phyloP scores from a whole-genome alignment of 2,329 filamentous ascomycete genomes.

The Xylaria sp. region DNA sequence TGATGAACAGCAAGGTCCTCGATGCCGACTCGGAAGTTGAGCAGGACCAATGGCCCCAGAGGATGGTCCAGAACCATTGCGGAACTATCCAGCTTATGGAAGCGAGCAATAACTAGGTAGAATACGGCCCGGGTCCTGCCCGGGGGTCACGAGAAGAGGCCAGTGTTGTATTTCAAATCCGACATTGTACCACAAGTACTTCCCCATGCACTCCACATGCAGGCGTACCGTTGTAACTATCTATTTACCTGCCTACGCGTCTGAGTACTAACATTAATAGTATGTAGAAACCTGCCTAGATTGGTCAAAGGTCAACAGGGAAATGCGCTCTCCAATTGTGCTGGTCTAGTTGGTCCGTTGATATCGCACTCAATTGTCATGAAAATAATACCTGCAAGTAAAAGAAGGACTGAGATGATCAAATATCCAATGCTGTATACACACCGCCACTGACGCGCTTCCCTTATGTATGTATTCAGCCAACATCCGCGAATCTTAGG shows the following conservation, averaged over 20 bases:
- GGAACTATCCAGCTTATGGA: constrained; percentile 1
- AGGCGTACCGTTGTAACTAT: background rate
- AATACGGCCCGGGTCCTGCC: too few species aligned
- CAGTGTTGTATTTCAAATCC: constrained; percentile 28
- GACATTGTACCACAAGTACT: too few species aligned
- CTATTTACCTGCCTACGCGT: background rate
- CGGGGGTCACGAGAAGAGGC: constrained; percentile 9
- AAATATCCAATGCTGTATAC: background rate
- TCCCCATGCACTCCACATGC: background rate
- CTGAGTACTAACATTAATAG: too few species aligned
- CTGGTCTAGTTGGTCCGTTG: background rate
- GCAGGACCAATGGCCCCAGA: background rate
- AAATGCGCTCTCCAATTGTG: background rate
- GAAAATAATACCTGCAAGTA: background rate
- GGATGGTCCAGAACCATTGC: constrained; percentile 14
- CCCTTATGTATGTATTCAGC: background rate
- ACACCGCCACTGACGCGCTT: background rate
- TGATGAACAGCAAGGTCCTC: too few species aligned
- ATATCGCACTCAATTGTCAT: too few species aligned
- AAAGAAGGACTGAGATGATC: background rate
- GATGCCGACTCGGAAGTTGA: background rate
- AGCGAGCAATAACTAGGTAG: constrained; percentile 10
- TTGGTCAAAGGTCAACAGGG: background rate
- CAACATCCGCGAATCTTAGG: background rate
- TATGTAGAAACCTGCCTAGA: background rate